Conservation (phyloP, 257 asterid species). For the Forsythia viridissima region DNA sequence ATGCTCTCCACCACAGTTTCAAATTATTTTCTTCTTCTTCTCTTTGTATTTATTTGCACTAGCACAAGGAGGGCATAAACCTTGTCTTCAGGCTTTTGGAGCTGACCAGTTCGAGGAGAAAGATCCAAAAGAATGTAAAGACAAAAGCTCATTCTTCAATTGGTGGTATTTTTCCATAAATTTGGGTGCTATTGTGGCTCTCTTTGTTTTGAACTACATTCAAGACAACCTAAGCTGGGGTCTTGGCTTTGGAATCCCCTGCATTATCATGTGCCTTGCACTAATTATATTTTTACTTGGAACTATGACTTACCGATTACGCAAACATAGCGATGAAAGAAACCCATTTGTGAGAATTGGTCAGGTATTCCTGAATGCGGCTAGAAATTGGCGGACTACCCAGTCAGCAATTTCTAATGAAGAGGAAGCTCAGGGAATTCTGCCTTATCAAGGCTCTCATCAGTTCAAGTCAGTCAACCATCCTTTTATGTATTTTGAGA, state of each 20-base stretch:
- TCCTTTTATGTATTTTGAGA: background rate
- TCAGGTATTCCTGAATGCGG: constrained; percentile 30
- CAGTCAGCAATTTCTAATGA: constrained; percentile 1
- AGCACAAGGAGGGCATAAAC: constrained; percentile 53
- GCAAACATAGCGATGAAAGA: background rate
- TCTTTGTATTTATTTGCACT: constrained; percentile 42
- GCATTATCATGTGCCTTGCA: constrained; percentile 34
- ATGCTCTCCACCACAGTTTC: constrained; percentile 33
- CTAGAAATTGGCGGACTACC: constrained; percentile 17
- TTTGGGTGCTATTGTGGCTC: constrained; percentile 23
- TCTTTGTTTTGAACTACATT: constrained; percentile 33
- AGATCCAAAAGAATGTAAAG: constrained; percentile 26
- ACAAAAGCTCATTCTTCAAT: constrained; percentile 48
- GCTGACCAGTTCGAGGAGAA: constrained; percentile 48
- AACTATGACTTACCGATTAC: constrained; percentile 34
- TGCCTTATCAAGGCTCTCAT: constrained; percentile 13
- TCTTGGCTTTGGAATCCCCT: constrained; percentile 53
- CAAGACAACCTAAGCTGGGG: constrained; percentile 49
- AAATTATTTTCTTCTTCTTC: constrained; percentile 39
- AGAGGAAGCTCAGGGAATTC: constrained; percentile 7
- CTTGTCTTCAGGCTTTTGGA: constrained; percentile 50
- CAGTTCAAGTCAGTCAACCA: constrained; percentile 22
- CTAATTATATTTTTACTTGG: constrained; percentile 32
- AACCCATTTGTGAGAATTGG: constrained; percentile 34
- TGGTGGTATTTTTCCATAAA: constrained; percentile 36